These are phyloP conservation scores for Macrophomina phaseolina DNA, from an alignment of 2,329 filamentous ascomycete species.

Conservation along the genomic window DNA sequence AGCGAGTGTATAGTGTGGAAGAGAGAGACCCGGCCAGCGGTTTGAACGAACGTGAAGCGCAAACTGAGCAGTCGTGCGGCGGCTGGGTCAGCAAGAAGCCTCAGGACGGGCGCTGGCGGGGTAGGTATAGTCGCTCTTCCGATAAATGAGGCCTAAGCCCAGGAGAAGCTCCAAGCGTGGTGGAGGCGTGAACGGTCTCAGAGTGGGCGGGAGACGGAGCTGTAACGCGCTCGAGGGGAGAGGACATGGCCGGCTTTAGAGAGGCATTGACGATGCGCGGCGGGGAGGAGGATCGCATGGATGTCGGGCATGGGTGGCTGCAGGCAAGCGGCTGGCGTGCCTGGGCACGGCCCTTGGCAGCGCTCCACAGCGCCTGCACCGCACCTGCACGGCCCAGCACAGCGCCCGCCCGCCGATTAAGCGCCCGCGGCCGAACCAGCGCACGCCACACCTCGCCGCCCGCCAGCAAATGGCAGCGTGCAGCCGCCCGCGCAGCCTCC, in stretches of 20 bases:
- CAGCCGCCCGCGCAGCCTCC: slow-evolving; percentile 20
- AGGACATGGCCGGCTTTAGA: slow-evolving; percentile 25
- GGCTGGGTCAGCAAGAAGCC: not conserved
- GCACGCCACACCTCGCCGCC: slow-evolving; percentile 4
- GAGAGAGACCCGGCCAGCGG: slow-evolving; percentile 24
- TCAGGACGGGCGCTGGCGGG: slow-evolving; percentile 9
- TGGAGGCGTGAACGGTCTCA: slow-evolving; percentile 19
- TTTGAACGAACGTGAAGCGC: slow-evolving; percentile 27
- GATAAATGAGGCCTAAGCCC: not conserved
- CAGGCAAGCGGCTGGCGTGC: slow-evolving; percentile 21
- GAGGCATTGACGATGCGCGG: slow-evolving; percentile 22
- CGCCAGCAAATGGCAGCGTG: slow-evolving; percentile 22
- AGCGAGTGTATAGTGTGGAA: slow-evolving; percentile 18
- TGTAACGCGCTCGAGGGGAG: slow-evolving; percentile 1
- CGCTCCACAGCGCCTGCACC: not conserved
- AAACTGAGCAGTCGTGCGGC: slow-evolving; percentile 16
- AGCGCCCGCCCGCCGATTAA: slow-evolving; percentile 21
- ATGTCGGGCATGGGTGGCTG: slow-evolving; percentile 14
- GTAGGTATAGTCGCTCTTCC: slow-evolving; percentile 16
- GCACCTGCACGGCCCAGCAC: slow-evolving; percentile 10
- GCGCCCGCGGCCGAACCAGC: slow-evolving; percentile 25
- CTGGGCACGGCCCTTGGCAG: slow-evolving; percentile 6
- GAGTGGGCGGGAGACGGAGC: not conserved
- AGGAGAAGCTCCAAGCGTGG: slow-evolving; percentile 7
- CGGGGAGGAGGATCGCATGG: slow-evolving; percentile 21